phyloP scores from a whole-genome alignment of 768 basidiomycete genomes.

The Rhodosporidiobolus odoratus region DNA sequence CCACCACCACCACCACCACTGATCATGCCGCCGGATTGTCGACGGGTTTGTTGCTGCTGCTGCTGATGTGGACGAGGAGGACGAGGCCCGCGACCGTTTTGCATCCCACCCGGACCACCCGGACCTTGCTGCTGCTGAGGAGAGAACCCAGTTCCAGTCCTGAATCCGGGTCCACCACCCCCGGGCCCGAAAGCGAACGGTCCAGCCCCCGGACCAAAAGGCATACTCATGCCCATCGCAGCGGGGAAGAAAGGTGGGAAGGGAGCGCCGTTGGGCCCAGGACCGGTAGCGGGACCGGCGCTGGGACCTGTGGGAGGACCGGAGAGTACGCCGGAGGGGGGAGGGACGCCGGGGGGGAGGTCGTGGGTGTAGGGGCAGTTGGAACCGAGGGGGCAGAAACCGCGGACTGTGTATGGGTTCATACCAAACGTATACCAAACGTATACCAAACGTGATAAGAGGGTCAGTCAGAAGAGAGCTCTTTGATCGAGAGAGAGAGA shows the following conservation, averaged over 20 bases:
- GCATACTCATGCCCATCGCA: neutral
- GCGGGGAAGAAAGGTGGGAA: neutral
- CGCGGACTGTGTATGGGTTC: constrained; percentile 62
- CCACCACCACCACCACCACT: constrained; percentile 40
- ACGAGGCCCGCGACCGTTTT: too few relatives aligned
- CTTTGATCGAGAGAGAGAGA: neutral
- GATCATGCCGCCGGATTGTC: constrained; percentile 41
- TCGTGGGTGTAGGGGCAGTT: constrained; percentile 90
- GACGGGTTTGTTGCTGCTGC: constrained; percentile 43
- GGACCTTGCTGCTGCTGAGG: neutral
- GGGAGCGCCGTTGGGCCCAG: neutral
- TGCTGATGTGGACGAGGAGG: constrained; percentile 11
- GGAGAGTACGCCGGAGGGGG: neutral
- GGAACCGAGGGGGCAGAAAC: constrained; percentile 81
- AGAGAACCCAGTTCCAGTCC: neutral
- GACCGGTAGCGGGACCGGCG: neutral
- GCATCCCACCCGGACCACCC: too few relatives aligned
- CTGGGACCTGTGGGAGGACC: too few relatives aligned
- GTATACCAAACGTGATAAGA: neutral
- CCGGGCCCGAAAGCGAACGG: neutral
- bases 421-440: too few relatives aligned
- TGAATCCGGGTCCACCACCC: neutral
- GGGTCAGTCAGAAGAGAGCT: neutral
- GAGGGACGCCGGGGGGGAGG: constrained; percentile 28
- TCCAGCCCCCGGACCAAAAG: neutral